phyloP scores from a whole-genome alignment of 192 early-diverging fungal species.

The Podila minutissima region DNA sequence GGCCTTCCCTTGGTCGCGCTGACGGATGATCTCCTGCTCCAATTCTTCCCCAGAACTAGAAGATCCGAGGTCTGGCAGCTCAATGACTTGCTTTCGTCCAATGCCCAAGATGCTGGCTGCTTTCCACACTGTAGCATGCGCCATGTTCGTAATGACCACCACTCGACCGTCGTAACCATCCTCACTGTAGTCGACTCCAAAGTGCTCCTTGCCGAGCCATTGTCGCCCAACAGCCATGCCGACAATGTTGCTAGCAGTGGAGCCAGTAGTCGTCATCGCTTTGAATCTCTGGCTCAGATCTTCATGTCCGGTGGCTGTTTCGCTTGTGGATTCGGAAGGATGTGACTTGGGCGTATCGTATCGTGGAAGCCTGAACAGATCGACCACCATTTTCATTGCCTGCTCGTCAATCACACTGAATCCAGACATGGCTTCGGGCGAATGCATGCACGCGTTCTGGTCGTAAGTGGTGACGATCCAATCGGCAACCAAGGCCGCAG shows the following conservation, averaged over 20 bases:
- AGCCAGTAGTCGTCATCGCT: conserved; percentile 62
- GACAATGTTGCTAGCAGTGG: conserved; percentile 64
- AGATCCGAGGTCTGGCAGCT: conserved; percentile 38
- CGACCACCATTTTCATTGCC: conserved; percentile 56
- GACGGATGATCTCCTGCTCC: conserved; percentile 23
- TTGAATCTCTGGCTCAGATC: conserved; percentile 2
- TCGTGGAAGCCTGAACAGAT: conserved; percentile 57
- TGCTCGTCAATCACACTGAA: conserved; percentile 56
- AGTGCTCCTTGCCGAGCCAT: conserved; percentile 38
- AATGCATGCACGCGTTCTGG: conserved; percentile 50
- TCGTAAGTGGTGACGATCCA: conserved; percentile 51
- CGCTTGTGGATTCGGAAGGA: neutral
- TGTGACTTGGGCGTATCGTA: conserved; percentile 46
- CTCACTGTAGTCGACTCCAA: conserved; percentile 53
- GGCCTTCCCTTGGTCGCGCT: conserved; percentile 19
- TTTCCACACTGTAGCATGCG: conserved; percentile 61
- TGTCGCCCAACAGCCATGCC: conserved; percentile 58
- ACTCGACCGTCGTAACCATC: conserved; percentile 57
- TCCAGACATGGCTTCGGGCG: conserved; percentile 43
- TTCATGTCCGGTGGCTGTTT: neutral
- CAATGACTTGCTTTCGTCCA: conserved; percentile 57
- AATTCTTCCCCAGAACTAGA: conserved; percentile 7
- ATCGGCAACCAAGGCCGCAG: conserved; percentile 54
- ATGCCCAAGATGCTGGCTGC: conserved; percentile 62
- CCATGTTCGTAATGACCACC: conserved; percentile 43